Conservation (phyloP, 257 asterid genomes). For the Solanum etuberosum region DNA sequence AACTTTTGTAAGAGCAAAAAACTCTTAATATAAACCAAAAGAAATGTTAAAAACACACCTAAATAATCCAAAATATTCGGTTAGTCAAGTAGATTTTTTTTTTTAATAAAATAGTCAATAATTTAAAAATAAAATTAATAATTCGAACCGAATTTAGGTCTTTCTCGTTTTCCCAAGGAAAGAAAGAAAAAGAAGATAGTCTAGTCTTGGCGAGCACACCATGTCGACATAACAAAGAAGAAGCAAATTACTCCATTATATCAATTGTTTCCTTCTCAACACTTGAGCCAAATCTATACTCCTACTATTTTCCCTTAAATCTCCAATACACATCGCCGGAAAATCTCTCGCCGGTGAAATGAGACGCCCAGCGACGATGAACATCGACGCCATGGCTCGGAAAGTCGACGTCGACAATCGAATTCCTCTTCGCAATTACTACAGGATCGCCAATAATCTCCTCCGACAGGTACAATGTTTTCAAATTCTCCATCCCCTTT, state of each 20-base stretch:
- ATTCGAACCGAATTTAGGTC: too few species aligned
- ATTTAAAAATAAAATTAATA: too few species aligned
- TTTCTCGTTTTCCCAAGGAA: neutral
- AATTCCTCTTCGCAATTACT: conserved; percentile 72
- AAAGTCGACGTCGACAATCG: conserved; percentile 68
- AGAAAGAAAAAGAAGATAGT: neutral
- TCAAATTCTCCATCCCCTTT: neutral
- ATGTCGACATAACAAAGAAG: conserved; percentile 19
- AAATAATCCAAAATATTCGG: too few species aligned
- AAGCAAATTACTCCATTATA: neutral
- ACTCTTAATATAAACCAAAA: too few species aligned
- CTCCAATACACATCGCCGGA: neutral
- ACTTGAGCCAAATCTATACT: neutral
- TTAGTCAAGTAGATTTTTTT: too few species aligned
- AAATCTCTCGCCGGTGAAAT: neutral
- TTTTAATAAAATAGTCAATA: too few species aligned
- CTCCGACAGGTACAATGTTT: conserved; percentile 47
- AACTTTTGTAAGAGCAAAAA: too few species aligned
- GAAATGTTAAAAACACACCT: too few species aligned
- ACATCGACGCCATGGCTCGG: conserved; percentile 29
- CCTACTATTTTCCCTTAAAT: neutral
- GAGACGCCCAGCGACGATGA: conserved; percentile 1
- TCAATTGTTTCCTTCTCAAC: neutral
- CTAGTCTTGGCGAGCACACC: neutral
- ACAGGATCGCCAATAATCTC: conserved; percentile 79